These are phyloP conservation scores for Clavariopsis aquatica DNA, from an alignment of 495 filamentous ascomycete genomes.

Conservation along the genomic window DNA sequence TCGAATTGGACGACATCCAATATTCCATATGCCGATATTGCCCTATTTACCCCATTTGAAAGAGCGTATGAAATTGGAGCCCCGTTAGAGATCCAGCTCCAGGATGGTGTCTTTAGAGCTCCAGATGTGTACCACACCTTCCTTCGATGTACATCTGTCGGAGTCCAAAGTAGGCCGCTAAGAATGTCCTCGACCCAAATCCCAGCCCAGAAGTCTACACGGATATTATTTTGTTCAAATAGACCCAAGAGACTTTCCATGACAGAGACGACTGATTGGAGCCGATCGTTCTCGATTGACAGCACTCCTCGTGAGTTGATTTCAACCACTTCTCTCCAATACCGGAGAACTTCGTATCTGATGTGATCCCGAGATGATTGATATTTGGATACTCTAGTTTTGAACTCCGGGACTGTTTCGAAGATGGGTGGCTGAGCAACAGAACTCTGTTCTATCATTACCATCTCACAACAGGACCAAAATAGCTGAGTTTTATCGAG, in stretches of 20 bases:
- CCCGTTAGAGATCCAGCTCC: neutral
- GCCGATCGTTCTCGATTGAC: neutral
- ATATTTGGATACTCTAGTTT: neutral
- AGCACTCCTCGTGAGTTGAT: neutral
- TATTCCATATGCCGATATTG: too few species aligned
- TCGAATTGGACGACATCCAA: neutral
- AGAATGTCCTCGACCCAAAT: neutral
- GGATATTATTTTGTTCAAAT: neutral
- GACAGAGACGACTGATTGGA: neutral
- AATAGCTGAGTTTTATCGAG: neutral
- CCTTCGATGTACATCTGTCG: neutral
- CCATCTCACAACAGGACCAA: conserved; percentile 6
- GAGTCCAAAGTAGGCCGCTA: neutral
- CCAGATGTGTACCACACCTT: neutral
- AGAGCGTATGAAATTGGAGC: neutral
- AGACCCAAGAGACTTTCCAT: neutral
- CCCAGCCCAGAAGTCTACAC: neutral
- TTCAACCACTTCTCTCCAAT: neutral
- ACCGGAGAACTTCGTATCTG: neutral
- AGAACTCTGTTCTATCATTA: neutral
- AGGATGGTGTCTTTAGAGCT: neutral
- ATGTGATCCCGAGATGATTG: neutral
- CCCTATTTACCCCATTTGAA: neutral
- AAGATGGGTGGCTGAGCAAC: neutral
- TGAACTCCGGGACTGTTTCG: neutral